Percentiles rank a stretch among this genome's conserved stretches.
These are phyloP conservation scores for Thermoascus crustaceus DNA, from an alignment of 2,329 filamentous ascomycete species.

Conservation along the genomic window DNA sequence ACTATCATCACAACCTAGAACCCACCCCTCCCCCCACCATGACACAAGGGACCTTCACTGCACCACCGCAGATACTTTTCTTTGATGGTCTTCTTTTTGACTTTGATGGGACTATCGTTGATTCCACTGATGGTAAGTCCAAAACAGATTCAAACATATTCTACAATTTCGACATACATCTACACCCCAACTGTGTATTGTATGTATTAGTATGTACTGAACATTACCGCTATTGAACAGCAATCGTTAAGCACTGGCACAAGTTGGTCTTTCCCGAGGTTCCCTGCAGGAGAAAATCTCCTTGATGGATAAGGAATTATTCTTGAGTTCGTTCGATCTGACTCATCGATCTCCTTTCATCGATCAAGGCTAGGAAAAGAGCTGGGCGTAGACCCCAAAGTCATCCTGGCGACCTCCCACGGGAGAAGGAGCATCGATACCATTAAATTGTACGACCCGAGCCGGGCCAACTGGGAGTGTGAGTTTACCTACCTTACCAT, in stretches of 20 bases:
- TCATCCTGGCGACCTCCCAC: slow-evolving; percentile 85
- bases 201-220: slow-evolving; percentile 27
- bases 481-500: slow-evolving; percentile 33
- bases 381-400: slow-evolving; percentile 72
- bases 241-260: slow-evolving; percentile 59
- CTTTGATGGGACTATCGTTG: slow-evolving; percentile 42
- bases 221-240: slow-evolving; percentile 40
- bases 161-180: no score
- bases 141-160: no score
- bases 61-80: slow-evolving; percentile 28
- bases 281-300: no score
- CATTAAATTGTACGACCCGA: slow-evolving; percentile 67
- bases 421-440: slow-evolving; percentile 84
- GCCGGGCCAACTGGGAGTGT: slow-evolving; percentile 92
- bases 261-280: slow-evolving; percentile 37
- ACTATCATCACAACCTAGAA: not conserved
- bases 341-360: not conserved
- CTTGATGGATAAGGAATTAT: not conserved
- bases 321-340: not conserved
- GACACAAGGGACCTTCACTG: slow-evolving; percentile 30
- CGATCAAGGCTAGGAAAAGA: slow-evolving; percentile 55
- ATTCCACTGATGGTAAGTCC: slow-evolving; percentile 37
- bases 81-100: slow-evolving; percentile 41
- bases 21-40: slow-evolving; percentile 21
- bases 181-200: not conserved